These are phyloP conservation scores for Austroboletus festivus DNA, from an alignment of 768 basidiomycete species.

Conservation along the genomic window DNA sequence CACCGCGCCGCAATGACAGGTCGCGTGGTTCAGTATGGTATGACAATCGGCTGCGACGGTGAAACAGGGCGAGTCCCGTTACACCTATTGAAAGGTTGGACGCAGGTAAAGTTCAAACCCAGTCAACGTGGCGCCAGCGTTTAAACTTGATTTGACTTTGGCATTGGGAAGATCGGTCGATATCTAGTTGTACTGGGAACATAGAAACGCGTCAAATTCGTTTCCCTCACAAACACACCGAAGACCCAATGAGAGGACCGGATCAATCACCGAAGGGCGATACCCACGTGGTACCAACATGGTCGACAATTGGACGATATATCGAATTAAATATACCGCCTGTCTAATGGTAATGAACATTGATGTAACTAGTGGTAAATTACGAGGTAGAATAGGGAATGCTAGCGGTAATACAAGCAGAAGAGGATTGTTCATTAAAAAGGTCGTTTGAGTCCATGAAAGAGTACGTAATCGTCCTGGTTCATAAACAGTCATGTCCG, in stretches of 20 bases:
- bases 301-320: neutral
- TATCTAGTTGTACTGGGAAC: constrained; percentile 1
- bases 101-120: constrained; percentile 15
- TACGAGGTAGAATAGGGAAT: constrained; percentile 21
- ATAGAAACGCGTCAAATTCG: constrained; percentile 23
- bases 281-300: constrained; percentile 9
- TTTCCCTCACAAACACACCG: constrained; percentile 5
- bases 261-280: constrained; percentile 18
- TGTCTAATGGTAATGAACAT: constrained; percentile 15
- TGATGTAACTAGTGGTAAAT: constrained; percentile 21
- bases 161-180: constrained; percentile 13
- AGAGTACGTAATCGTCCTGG: constrained; percentile 24
- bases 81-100: constrained; percentile 1
- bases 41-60: constrained; percentile 5
- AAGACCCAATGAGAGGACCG: constrained; percentile 9
- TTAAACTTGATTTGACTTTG: constrained; percentile 25
- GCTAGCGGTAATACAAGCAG: constrained; percentile 19
- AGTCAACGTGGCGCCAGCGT: constrained; percentile 19
- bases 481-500: constrained; percentile 11
- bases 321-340: constrained; percentile 17
- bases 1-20: constrained; percentile 5
- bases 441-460: constrained; percentile 17
- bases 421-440: constrained; percentile 16
- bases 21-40: constrained; percentile 20
- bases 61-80: constrained; percentile 23